A percentile compares a stretch with the other conserved stretches of the same genome.
Conservation (phyloP, 2,329 filamentous ascomycete genomes). For the Hymenoscyphus albidus region DNA sequence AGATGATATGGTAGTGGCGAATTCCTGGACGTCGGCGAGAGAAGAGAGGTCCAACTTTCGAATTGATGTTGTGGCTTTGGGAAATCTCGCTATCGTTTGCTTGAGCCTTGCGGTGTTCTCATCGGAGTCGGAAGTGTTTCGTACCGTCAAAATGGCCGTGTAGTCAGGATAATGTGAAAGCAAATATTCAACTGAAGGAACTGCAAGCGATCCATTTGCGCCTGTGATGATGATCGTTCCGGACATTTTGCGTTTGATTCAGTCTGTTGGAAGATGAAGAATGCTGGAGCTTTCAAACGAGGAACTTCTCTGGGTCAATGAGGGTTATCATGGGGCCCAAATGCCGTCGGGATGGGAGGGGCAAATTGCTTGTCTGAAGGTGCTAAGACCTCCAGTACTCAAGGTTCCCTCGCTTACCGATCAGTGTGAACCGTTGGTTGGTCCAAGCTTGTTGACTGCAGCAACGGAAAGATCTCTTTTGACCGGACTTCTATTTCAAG, state of each 20-base stretch:
- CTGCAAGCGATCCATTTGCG: conserved; percentile 39
- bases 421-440: no score
- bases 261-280: neutral
- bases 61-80: conserved; percentile 31
- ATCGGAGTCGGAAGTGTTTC: conserved; percentile 31
- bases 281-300: neutral
- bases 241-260: neutral
- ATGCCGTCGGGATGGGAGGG: no score
- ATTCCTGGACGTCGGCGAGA: conserved; percentile 36
- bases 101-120: conserved; percentile 31
- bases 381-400: no score
- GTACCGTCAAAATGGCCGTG: conserved; percentile 32
- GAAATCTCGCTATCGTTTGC: conserved; percentile 23
- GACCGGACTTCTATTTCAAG: no score
- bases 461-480: no score
- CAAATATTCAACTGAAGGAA: conserved; percentile 31
- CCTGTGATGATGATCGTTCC: conserved; percentile 44
- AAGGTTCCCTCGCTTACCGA: no score
- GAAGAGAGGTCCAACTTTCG: conserved; percentile 37
- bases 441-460: no score
- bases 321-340: no score
- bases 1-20: conserved; percentile 31
- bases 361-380: no score
- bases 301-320: neutral
- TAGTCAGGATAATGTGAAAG: conserved; percentile 26